phyloP scores from a whole-genome alignment of 768 basidiomycete species.

The Pisolithus sp. region DNA sequence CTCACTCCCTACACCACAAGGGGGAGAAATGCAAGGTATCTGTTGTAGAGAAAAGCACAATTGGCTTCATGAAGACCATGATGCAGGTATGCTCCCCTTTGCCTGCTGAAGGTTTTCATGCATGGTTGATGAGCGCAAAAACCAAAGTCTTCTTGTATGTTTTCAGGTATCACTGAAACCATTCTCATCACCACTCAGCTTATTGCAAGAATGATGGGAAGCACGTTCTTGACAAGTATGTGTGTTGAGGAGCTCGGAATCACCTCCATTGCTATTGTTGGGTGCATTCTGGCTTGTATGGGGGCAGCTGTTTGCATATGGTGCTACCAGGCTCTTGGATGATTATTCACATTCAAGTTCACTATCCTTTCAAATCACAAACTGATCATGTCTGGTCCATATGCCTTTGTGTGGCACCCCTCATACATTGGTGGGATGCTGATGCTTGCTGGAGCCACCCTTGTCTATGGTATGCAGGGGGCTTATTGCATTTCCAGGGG shows the following conservation, averaged over 20 bases:
- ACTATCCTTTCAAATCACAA: conserved; percentile 29
- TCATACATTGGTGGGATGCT: conserved; percentile 4
- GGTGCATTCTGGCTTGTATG: conserved; percentile 13
- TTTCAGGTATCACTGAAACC: neutral
- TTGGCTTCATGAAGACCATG: neutral
- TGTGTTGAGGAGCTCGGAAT: conserved; percentile 14
- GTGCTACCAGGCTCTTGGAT: conserved; percentile 31
- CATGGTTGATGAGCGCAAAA: neutral
- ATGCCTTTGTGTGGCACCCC: conserved; percentile 36
- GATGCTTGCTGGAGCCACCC: neutral
- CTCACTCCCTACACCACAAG: too few species aligned
- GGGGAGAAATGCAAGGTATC: neutral
- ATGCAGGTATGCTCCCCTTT: neutral
- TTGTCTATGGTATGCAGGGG: neutral
- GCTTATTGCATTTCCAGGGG: too few species aligned
- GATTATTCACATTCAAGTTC: conserved; percentile 36
- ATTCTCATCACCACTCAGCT: neutral
- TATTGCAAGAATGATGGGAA: too few species aligned
- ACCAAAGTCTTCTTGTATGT: neutral
- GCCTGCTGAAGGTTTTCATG: neutral
- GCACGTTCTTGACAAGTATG: neutral
- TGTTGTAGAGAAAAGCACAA: neutral
- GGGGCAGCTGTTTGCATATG: conserved; percentile 25
- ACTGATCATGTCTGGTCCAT: conserved; percentile 36
- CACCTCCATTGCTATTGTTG: conserved; percentile 7